Evolutionary conservation across 345 rosid genomes (phyloP).

Genomic region (Gossypium sturtianum): DNA sequence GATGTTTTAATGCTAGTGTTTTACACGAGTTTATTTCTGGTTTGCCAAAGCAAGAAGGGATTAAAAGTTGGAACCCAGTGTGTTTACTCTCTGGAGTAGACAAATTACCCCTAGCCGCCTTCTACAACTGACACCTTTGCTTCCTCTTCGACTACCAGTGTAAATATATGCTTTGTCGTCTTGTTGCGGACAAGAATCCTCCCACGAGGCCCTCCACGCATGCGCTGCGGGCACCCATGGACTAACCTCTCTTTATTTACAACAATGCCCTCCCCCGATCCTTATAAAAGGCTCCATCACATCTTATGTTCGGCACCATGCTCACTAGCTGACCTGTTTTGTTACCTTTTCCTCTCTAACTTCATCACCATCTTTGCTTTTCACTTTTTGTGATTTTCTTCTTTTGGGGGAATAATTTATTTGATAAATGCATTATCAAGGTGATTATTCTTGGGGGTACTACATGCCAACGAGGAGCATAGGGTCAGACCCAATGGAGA

Average conservation of each 20-base stretch:
- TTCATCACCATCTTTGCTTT: conserved; percentile 20
- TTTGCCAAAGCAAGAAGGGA: neutral
- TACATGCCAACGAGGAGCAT: conserved; percentile 16
- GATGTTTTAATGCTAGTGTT: neutral
- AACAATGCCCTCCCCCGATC: neutral
- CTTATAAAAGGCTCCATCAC: neutral
- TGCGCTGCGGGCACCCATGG: neutral
- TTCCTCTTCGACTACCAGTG: neutral
- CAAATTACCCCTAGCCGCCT: conserved; percentile 8
- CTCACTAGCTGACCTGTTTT: neutral
- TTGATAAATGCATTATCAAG: conserved; percentile 19
- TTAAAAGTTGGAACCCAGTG: neutral
- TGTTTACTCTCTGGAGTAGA: conserved; percentile 3
- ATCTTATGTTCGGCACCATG: neutral
- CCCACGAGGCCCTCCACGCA: neutral
- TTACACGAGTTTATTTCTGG: neutral
- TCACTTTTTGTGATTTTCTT: too few relatives aligned
- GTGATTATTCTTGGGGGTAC: conserved; percentile 20
- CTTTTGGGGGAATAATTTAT: too few relatives aligned
- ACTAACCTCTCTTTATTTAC: neutral
- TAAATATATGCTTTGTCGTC: neutral
- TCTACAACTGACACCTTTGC: neutral
- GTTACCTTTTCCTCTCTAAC: neutral
- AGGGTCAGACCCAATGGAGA: conserved; percentile 37
- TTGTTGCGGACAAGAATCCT: neutral